Conservation (phyloP, 805 yeast genomes). For the Lipomyces yamadae region DNA sequence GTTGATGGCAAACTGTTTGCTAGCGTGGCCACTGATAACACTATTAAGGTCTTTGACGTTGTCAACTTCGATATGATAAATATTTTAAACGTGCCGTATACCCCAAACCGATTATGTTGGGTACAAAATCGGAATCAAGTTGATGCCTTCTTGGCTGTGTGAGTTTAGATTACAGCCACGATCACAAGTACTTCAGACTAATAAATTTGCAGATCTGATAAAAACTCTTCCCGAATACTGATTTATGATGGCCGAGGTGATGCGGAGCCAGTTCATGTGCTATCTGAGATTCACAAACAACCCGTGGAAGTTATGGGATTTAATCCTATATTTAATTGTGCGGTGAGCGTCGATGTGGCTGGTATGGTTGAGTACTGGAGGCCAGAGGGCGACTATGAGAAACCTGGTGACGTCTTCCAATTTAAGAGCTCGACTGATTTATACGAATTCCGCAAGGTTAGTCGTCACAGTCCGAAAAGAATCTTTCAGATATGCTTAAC, state of each 20-base stretch:
- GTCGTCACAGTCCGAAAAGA: not conserved
- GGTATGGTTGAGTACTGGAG: conserved; percentile 51
- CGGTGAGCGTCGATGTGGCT: conserved; percentile 42
- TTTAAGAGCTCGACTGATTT: conserved; percentile 51
- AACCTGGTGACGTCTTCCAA: conserved; percentile 44
- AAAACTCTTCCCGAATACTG: conserved; percentile 31
- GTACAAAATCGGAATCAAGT: conserved; percentile 34
- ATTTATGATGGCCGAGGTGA: conserved; percentile 40
- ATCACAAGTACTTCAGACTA: not conserved
- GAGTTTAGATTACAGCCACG: not conserved
- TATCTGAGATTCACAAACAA: conserved; percentile 39
- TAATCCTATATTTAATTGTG: conserved; percentile 40
- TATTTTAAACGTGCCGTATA: conserved; percentile 42
- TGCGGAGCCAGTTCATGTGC: conserved; percentile 27
- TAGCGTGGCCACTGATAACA: conserved; percentile 37
- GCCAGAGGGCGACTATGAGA: conserved; percentile 33
- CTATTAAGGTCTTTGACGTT: conserved; percentile 47
- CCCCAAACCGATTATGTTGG: conserved; percentile 43
- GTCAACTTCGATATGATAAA: conserved; percentile 48
- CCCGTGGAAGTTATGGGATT: conserved; percentile 41
- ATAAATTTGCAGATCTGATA: conserved; percentile 31
- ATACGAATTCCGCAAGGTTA: conserved; percentile 46
- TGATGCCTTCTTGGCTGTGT: conserved; percentile 31
- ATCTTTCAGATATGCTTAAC: not conserved
- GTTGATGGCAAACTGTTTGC: conserved; percentile 43